Evolutionary conservation across 768 basidiomycete genomes (phyloP).

Genomic region (Boletellus ananas): DNA sequence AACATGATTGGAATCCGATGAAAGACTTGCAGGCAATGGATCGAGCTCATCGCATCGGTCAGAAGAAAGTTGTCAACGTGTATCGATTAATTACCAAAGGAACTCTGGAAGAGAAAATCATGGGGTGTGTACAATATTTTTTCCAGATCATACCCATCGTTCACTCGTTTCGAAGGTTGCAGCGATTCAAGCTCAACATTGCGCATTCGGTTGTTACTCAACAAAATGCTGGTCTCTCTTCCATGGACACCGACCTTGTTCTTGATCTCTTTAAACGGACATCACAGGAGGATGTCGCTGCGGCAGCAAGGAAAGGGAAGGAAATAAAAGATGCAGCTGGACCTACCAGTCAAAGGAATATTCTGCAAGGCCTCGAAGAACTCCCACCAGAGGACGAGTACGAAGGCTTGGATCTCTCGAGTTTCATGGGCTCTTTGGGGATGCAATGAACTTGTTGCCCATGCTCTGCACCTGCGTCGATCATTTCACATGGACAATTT

Average conservation of each 20-base stretch:
- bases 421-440: slow-evolving; percentile 84
- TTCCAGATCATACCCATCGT: background rate
- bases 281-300: slow-evolving; percentile 62
- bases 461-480: background rate
- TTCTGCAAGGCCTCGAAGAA: slow-evolving; percentile 88
- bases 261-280: slow-evolving; percentile 89
- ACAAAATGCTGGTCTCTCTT: slow-evolving; percentile 88
- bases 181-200: slow-evolving; percentile 98
- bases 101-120: slow-evolving; percentile 98
- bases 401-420: slow-evolving; percentile 76
- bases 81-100: slow-evolving; percentile 97
- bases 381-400: slow-evolving; percentile 93
- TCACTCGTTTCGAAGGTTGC: slow-evolving; percentile 53
- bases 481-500: slow-evolving; percentile 19
- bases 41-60: slow-evolving; percentile 94
- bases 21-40: slow-evolving; percentile 99
- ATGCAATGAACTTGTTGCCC: slow-evolving; percentile 32
- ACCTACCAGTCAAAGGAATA: slow-evolving; percentile 71
- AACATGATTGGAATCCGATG: slow-evolving; percentile 99
- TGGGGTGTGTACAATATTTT: slow-evolving; percentile 68
- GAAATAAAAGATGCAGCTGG: slow-evolving; percentile 54
- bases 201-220: slow-evolving; percentile 96
- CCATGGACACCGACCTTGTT: slow-evolving; percentile 97
- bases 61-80: slow-evolving; percentile 98
- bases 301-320: slow-evolving; percentile 48